Evolutionary conservation across 2,329 filamentous ascomycete genomes (phyloP), one percentile per base, ranked within the genome.

Genomic region (Verticillium nonalfalfae): DNA sequence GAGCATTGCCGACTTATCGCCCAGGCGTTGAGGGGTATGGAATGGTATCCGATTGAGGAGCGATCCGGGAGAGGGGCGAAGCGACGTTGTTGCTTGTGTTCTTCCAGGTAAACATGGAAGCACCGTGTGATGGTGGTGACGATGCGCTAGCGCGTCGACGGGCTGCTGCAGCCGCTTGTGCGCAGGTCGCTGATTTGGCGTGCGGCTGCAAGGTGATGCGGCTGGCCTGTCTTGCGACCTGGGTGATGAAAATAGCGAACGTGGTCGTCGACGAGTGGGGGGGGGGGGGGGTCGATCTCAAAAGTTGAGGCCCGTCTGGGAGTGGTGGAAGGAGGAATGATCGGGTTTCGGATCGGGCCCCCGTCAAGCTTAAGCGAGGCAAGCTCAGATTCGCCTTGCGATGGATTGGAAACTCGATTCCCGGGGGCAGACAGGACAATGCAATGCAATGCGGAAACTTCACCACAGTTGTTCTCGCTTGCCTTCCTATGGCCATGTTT

Each of bases 91-190:
- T 21, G 45, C 18, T 52, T 7, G 45, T 21, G 7, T 21, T 21
- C 45, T 6, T n/a, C 13, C 45, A 21, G 18, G 45, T 52, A 52
- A 52, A 52, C 45, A 52, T 52, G 7, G 45, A 18, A 52, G 45
- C 21, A 18, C 35, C 35, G 13, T 36, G 45, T 52, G 45, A 18
- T 52, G 18, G 39, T 45, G 14, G 1, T 14, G 38, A 6, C n/a
- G 38, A 9, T 52, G 45, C 45, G 45, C 18, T 52, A 52, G 45
- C 45, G 45, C 45, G 45, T 52, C 45, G 18, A 52, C 45, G 45
- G 45, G 11, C 55, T 73, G 50, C 62, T 71, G 65, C 66, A 68
- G 57, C 62, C 70, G 66, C 60, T 73, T n/a, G 69, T 34, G 15
- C 62, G 36, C 64, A 57, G 15, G 60, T 54, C 39, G 59, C 57